These are phyloP conservation scores for Metschnikowia lachancei DNA, from an alignment of 805 yeast species.

Conservation along the genomic window DNA sequence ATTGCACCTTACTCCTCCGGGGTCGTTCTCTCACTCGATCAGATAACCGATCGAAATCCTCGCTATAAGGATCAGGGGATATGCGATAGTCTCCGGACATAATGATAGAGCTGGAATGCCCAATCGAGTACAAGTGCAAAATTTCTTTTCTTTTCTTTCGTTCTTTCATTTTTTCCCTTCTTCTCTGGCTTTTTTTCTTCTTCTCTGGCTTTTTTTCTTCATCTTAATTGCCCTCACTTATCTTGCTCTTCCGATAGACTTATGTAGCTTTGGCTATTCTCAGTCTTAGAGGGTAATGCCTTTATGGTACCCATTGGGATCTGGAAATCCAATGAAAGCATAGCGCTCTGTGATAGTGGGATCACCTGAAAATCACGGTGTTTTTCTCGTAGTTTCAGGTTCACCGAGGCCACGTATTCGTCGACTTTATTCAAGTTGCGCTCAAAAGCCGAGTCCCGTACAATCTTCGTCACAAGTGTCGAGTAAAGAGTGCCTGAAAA, in stretches of 20 bases:
- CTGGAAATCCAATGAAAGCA: constrained; percentile 55
- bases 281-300: neutral
- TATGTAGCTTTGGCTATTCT: neutral
- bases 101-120: no score
- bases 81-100: no score
- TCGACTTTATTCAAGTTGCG: constrained; percentile 31
- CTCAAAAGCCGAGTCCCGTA: constrained; percentile 6
- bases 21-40: no score
- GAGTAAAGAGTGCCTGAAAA: constrained; percentile 38
- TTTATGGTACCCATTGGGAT: constrained; percentile 32
- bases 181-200: neutral
- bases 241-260: neutral
- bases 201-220: neutral
- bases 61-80: no score
- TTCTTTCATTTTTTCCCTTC: no score
- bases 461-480: constrained; percentile 10
- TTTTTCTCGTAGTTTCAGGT: constrained; percentile 22
- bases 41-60: no score
- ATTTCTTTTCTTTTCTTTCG: no score
- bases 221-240: neutral
- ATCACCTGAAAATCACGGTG: constrained; percentile 35
- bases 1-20: no score
- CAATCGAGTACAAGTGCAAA: no score
- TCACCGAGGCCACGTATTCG: constrained; percentile 30
- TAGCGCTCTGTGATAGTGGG: constrained; percentile 53